These are phyloP conservation scores for Alternaria sp. DNA, from an alignment of 2,329 filamentous ascomycete species.

Conservation along the genomic window DNA sequence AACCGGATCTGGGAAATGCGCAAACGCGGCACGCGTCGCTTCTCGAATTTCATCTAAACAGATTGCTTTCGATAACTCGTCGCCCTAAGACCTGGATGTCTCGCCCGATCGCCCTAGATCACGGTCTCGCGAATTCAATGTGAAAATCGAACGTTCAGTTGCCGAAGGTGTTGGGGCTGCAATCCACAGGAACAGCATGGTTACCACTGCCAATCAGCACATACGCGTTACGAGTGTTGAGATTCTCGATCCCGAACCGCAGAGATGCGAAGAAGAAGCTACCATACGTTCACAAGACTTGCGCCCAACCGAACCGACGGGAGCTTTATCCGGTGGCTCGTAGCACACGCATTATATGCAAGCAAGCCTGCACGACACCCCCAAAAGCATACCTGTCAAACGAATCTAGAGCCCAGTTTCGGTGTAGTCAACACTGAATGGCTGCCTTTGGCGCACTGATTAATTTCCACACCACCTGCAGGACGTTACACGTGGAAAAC, in stretches of 20 bases:
- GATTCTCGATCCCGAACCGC: not conserved
- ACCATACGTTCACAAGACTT: not conserved
- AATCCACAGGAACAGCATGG: not conserved
- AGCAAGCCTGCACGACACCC: not conserved
- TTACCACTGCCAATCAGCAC: not conserved
- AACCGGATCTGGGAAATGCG: not conserved
- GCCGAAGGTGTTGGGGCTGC: not conserved
- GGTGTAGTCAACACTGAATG: slow-evolving; percentile 1
- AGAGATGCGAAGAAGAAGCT: not conserved
- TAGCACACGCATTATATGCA: slow-evolving; percentile 6
- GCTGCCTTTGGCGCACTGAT: not conserved
- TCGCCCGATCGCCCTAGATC: not conserved
- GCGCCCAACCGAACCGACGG: not conserved
- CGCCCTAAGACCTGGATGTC: not conserved
- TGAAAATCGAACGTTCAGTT: not conserved
- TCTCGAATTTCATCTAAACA: slow-evolving; percentile 14
- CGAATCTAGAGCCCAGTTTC: not conserved
- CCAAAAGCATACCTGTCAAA: not conserved
- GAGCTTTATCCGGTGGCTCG: slow-evolving; percentile 8
- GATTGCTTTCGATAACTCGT: slow-evolving; percentile 11
- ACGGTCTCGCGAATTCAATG: not conserved
- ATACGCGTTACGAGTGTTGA: not conserved
- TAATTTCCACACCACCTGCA: slow-evolving; percentile 12
- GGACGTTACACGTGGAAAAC: not conserved
- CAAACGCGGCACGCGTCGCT: slow-evolving; percentile 3